Conservation (phyloP, 805 yeast species). For the Lachancea lanzarotensis region DNA sequence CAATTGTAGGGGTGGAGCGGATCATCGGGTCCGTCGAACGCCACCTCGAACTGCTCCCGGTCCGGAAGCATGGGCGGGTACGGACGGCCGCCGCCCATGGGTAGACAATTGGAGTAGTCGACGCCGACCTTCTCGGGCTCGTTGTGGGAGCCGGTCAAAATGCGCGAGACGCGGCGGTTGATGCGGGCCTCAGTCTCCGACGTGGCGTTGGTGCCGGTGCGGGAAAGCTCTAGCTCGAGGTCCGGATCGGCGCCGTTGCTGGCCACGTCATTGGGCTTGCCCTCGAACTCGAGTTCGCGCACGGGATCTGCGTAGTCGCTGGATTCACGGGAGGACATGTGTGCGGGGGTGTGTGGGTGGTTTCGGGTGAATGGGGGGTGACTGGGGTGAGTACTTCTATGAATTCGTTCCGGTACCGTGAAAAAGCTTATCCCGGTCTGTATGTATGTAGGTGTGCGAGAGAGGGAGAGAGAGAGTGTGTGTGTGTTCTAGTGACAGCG, state of each 20-base stretch:
- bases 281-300: not conserved
- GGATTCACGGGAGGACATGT: not conserved
- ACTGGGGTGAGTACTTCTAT: too few relatives aligned
- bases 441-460: too few relatives aligned
- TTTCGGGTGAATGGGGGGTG: not conserved
- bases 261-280: not conserved
- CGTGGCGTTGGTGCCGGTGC: constrained; percentile 14
- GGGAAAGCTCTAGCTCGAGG: constrained; percentile 2
- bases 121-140: constrained; percentile 26
- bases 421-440: too few relatives aligned
- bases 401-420: too few relatives aligned
- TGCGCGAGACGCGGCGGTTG: constrained; percentile 36
- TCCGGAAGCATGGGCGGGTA: constrained; percentile 59
- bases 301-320: constrained; percentile 1
- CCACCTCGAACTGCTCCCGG: constrained; percentile 52
- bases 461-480: too few relatives aligned
- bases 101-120: constrained; percentile 37
- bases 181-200: constrained; percentile 21
- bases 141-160: constrained; percentile 36
- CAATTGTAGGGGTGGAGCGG: constrained; percentile 79
- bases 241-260: not conserved
- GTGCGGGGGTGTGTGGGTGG: not conserved
- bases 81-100: constrained; percentile 62
- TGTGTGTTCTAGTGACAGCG: too few relatives aligned
- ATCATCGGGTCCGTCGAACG: constrained; percentile 72